A percentile compares a stretch with the other conserved stretches of the same genome.
Evolutionary conservation across 805 yeast species (phyloP).

Genomic region (Candida xyloterini): DNA sequence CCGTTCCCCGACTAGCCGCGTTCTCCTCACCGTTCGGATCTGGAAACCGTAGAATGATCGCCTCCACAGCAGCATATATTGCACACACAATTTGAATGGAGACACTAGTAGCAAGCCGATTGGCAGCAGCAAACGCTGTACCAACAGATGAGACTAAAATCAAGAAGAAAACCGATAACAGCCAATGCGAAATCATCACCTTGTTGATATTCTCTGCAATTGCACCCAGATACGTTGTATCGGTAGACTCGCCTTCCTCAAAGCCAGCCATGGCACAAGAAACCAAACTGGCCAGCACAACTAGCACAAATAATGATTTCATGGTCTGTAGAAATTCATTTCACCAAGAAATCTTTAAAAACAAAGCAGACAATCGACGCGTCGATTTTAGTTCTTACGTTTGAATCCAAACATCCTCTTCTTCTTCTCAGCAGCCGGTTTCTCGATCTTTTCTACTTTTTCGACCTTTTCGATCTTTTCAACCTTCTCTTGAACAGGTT

Average conservation of each 20-base stretch:
- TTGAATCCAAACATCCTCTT: slow-evolving; percentile 9
- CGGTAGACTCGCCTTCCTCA: slow-evolving; percentile 11
- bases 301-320: slow-evolving; percentile 3
- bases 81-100: slow-evolving; percentile 45
- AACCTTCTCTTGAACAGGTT: not conserved
- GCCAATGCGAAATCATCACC: slow-evolving; percentile 65
- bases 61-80: slow-evolving; percentile 54
- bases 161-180: slow-evolving; percentile 44
- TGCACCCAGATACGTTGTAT: slow-evolving; percentile 11
- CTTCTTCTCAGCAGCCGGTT: slow-evolving; percentile 4
- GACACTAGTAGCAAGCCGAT: slow-evolving; percentile 42
- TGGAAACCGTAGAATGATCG: slow-evolving; percentile 56
- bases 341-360: too few relatives aligned
- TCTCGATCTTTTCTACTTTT: not conserved
- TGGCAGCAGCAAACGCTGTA: slow-evolving; percentile 54
- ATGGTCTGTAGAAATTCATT: slow-evolving; percentile 3
- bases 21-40: slow-evolving; percentile 67
- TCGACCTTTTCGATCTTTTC: not conserved
- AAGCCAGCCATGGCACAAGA: slow-evolving; percentile 2
- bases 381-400: slow-evolving; percentile 6
- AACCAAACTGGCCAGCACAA: slow-evolving; percentile 3
- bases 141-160: slow-evolving; percentile 57
- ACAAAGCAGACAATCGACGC: slow-evolving; percentile 1
- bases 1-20: slow-evolving; percentile 62
- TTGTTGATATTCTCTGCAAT: slow-evolving; percentile 36